A percentile compares a stretch with the other conserved stretches of the same genome.
phyloP scores from a whole-genome alignment of 75 land plant genomes.

The Pseudotsuga menziesii region DNA sequence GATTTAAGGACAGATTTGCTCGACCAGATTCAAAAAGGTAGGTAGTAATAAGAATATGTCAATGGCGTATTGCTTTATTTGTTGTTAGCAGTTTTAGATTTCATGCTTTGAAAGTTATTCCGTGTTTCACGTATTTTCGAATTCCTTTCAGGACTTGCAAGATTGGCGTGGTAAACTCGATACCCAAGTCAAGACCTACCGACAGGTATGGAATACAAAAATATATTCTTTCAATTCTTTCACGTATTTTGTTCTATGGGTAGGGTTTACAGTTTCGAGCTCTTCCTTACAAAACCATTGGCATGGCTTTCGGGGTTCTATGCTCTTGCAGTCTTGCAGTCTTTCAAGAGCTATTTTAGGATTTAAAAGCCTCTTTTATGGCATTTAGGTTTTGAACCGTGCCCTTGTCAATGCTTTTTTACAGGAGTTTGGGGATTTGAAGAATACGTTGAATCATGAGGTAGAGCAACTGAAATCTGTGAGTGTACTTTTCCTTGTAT shows the following conservation, averaged over 20 bases:
- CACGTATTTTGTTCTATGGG: not conserved
- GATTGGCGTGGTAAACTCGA: constrained; percentile 53
- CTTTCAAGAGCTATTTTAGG: too few species aligned
- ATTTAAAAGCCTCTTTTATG: too few species aligned
- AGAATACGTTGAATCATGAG: constrained; percentile 21
- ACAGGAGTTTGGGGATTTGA: constrained; percentile 36
- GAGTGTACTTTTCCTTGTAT: not conserved
- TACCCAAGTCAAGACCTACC: constrained; percentile 30
- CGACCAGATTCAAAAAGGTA: constrained; percentile 4
- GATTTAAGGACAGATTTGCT: constrained; percentile 7
- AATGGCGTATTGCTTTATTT: not conserved
- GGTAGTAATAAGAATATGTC: not conserved
- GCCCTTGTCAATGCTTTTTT: not conserved
- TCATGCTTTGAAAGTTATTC: not conserved
- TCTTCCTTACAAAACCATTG: not conserved
- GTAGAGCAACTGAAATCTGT: constrained; percentile 37
- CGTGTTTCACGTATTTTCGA: not conserved
- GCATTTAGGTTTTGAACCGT: too few species aligned
- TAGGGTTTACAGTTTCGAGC: not conserved
- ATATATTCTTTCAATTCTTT: not conserved
- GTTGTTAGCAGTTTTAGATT: not conserved
- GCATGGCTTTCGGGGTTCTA: not conserved
- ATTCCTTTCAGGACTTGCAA: constrained; percentile 26
- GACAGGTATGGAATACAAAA: constrained; percentile 14
- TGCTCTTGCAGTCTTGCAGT: too few species aligned